Conservation (phyloP, 495 filamentous ascomycete genomes). For the Penicillium silybi region DNA sequence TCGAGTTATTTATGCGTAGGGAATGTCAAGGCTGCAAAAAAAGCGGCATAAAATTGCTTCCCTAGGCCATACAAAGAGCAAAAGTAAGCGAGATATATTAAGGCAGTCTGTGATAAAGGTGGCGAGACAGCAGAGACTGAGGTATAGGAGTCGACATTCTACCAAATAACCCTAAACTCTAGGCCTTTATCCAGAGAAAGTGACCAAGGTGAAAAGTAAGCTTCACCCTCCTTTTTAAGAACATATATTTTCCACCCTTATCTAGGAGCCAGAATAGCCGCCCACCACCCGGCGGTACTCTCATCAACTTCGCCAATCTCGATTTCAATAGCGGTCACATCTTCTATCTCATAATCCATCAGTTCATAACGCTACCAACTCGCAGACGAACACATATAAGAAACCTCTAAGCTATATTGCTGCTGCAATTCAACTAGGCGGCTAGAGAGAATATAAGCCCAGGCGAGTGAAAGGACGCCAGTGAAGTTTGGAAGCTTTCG, state of each 20-base stretch:
- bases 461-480: conserved; percentile 11
- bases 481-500: background rate
- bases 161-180: no score
- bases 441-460: conserved; percentile 15
- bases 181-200: background rate
- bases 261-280: conserved; percentile 4
- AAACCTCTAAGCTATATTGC: conserved; percentile 3
- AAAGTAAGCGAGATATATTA: no score
- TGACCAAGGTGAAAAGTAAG: conserved; percentile 10
- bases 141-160: no score
- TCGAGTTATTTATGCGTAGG: conserved; percentile 12
- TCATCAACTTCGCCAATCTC: conserved; percentile 13
- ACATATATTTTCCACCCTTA: conserved; percentile 12
- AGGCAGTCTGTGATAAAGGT: no score
- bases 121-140: no score
- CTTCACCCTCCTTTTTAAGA: background rate
- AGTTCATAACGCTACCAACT: no score
- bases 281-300: conserved; percentile 11
- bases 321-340: background rate
- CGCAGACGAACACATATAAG: conserved; percentile 3
- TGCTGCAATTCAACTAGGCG: conserved; percentile 12
- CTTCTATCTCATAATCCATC: background rate
- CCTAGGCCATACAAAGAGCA: conserved; percentile 7
- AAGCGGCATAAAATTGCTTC: conserved; percentile 14
- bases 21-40: conserved; percentile 11